These are phyloP conservation scores for Salix udensis DNA, from an alignment of 345 rosid genomes.

Conservation along the genomic window DNA sequence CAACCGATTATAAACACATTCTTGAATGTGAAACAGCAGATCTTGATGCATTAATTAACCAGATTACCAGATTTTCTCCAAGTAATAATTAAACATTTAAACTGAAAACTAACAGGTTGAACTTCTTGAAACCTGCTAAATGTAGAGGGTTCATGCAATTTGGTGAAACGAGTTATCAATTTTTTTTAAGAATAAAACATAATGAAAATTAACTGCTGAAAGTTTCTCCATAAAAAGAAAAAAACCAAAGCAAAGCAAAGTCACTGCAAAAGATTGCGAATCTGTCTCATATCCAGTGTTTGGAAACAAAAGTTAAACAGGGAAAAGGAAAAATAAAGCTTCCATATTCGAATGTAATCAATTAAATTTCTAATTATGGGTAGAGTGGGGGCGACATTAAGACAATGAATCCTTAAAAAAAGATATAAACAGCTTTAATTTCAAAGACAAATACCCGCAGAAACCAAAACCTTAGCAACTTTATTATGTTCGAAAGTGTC, in stretches of 20 bases:
- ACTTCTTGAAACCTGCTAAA: background rate
- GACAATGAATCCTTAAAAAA: conserved; percentile 14
- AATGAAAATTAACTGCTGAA: too few species aligned
- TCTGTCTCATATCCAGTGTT: background rate
- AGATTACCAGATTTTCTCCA: too few species aligned
- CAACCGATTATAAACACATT: background rate
- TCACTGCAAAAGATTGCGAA: background rate
- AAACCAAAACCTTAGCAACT: conserved; percentile 17
- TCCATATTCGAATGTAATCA: background rate
- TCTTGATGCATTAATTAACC: too few species aligned
- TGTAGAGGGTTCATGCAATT: background rate
- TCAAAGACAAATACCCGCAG: conserved; percentile 18
- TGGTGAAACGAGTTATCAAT: too few species aligned
- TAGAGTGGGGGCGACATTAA: background rate
- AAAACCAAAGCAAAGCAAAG: too few species aligned
- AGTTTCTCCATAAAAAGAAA: too few species aligned
- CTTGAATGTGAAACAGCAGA: too few species aligned
- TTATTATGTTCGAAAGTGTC: background rate
- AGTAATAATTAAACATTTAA: too few species aligned
- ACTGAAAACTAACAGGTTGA: background rate
- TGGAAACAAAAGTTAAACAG: background rate
- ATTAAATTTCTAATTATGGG: background rate
- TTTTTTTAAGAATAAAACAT: too few species aligned
- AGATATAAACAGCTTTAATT: conserved; percentile 14
- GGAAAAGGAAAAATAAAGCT: background rate